Percentiles rank a stretch among this genome's conserved stretches.
Evolutionary conservation across 2,329 filamentous ascomycete genomes (phyloP).

Genomic region (Cercospora sesami): DNA sequence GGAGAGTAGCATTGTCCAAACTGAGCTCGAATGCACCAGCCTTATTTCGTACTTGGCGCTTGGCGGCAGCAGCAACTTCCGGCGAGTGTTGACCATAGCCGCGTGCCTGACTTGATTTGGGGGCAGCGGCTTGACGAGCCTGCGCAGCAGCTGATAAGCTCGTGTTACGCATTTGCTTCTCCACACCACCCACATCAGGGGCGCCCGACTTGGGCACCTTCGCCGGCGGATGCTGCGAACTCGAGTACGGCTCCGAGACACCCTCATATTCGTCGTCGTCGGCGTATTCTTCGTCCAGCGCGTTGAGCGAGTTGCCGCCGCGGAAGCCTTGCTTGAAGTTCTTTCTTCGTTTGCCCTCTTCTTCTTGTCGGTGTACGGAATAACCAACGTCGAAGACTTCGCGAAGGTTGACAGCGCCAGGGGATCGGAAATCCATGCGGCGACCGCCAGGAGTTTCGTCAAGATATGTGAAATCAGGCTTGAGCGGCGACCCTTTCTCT

Average conservation of each 20-base stretch:
- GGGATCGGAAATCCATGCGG: conserved; percentile 89
- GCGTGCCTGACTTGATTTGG: conserved; percentile 56
- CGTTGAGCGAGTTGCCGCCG: conserved; percentile 61
- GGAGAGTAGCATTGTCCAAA: conserved; percentile 82
- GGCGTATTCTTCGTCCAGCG: conserved; percentile 64
- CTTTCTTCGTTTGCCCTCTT: conserved; percentile 89
- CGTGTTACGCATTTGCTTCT: conserved; percentile 83
- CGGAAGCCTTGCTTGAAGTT: conserved; percentile 72
- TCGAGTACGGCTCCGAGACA: conserved; percentile 53
- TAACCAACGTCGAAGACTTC: conserved; percentile 99
- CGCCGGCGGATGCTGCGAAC: conserved; percentile 52
- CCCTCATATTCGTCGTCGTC: conserved; percentile 68
- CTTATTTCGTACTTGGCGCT: conserved; percentile 74
- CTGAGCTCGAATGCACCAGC: conserved; percentile 83
- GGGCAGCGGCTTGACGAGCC: conserved; percentile 54
- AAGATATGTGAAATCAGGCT: conserved; percentile 55
- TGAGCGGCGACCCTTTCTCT: conserved; percentile 43
- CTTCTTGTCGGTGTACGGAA: conserved; percentile 92
- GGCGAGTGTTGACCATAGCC: conserved; percentile 91
- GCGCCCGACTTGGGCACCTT: conserved; percentile 66
- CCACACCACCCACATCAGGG: conserved; percentile 68
- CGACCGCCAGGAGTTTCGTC: conserved; percentile 60
- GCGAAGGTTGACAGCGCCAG: conserved; percentile 88
- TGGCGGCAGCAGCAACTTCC: conserved; percentile 77
- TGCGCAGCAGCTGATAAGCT: conserved; percentile 69